Percentiles rank a stretch among this genome's conserved stretches.
These are phyloP conservation scores for Solanum tarapatanum DNA, from an alignment of 257 asterid genomes.

Conservation along the genomic window DNA sequence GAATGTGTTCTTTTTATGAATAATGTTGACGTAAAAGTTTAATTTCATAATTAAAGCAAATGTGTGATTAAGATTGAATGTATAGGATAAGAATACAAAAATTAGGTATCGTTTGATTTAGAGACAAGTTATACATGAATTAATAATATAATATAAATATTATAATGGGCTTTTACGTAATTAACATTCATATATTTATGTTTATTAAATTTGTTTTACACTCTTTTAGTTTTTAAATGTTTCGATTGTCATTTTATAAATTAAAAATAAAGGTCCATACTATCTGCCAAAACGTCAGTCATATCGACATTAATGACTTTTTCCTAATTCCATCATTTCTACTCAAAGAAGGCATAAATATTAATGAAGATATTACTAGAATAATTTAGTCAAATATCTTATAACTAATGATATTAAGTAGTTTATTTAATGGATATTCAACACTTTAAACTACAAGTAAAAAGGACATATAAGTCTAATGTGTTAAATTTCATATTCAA, in stretches of 20 bases:
- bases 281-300: background rate
- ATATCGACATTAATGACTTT: background rate
- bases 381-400: background rate
- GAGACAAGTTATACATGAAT: background rate
- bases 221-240: background rate
- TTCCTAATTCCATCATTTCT: background rate
- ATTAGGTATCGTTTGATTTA: background rate
- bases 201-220: background rate
- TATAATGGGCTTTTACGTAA: background rate
- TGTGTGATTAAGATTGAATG: background rate
- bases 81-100: background rate
- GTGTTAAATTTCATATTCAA: background rate
- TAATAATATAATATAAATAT: background rate
- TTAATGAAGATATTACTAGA: background rate
- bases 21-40: background rate
- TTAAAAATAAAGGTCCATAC: background rate
- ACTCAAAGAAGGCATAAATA: background rate
- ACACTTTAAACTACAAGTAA: background rate
- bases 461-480: background rate
- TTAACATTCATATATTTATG: background rate
- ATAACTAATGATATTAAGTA: background rate
- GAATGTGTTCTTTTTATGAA: background rate
- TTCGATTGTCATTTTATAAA: background rate
- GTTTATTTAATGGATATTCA: background rate
- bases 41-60: background rate